These are phyloP conservation scores for Yarrowia osloensis DNA, from an alignment of 805 yeast species.

Conservation along the genomic window DNA sequence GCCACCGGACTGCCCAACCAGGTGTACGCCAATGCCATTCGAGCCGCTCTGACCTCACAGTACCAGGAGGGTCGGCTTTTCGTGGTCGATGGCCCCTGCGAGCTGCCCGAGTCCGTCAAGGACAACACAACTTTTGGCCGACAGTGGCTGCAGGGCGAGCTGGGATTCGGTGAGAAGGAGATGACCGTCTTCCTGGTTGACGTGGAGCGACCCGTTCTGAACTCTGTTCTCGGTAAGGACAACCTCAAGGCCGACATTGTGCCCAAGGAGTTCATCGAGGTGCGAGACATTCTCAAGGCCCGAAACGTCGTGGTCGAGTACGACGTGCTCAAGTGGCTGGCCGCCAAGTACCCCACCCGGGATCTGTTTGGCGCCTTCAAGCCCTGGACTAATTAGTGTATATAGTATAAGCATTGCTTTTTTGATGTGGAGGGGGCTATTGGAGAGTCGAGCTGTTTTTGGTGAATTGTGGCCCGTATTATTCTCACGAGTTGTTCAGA, in stretches of 20 bases:
- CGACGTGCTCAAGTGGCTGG: constrained; percentile 53
- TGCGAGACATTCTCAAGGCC: constrained; percentile 81
- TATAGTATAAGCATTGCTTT: constrained; percentile 19
- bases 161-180: constrained; percentile 11
- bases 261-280: constrained; percentile 74
- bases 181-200: constrained; percentile 21
- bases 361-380: constrained; percentile 25
- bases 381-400: constrained; percentile 31
- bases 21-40: constrained; percentile 72
- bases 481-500: too few relatives aligned
- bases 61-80: constrained; percentile 73
- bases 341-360: constrained; percentile 33
- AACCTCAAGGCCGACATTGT: constrained; percentile 56
- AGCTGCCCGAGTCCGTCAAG: constrained; percentile 25
- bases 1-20: constrained; percentile 73
- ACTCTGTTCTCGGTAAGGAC: constrained; percentile 24
- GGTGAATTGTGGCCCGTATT: too few relatives aligned
- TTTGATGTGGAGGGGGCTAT: background rate
- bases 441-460: too few relatives aligned
- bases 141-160: constrained; percentile 30
- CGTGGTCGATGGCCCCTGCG: constrained; percentile 57
- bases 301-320: constrained; percentile 58
- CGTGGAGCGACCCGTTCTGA: constrained; percentile 15
- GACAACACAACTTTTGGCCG: constrained; percentile 22
- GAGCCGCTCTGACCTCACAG: constrained; percentile 78